Evolutionary conservation across 2,329 filamentous ascomycete species (phyloP).

Genomic region (Cyphellophora attinorum): DNA sequence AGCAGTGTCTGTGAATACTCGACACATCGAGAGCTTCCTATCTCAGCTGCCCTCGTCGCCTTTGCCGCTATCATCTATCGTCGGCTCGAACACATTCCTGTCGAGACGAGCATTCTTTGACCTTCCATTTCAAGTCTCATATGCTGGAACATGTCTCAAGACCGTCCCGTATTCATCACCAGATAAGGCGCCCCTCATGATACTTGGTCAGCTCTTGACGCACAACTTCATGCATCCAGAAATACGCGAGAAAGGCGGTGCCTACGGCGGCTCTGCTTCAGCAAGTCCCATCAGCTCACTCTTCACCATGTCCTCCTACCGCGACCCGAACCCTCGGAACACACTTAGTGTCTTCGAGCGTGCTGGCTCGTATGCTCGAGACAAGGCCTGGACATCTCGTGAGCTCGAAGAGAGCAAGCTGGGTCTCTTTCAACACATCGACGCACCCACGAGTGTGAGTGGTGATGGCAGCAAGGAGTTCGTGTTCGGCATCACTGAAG

Average conservation of each 20-base stretch:
- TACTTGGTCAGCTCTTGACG: constrained; percentile 83
- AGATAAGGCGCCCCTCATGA: constrained; percentile 69
- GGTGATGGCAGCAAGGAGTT: constrained; percentile 81
- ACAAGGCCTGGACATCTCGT: constrained; percentile 69
- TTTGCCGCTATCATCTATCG: constrained; percentile 15
- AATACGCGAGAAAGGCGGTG: constrained; percentile 94
- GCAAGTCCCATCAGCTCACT: constrained; percentile 69
- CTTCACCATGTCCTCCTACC: constrained; percentile 94
- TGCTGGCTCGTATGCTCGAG: constrained; percentile 72
- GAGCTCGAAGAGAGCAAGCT: constrained; percentile 96
- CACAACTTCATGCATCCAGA: constrained; percentile 96
- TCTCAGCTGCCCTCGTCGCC: constrained; percentile 39
- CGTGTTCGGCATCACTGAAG: constrained; percentile 71
- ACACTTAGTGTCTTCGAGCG: constrained; percentile 75
- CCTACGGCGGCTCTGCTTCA: constrained; percentile 87
- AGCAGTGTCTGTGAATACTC: constrained; percentile 60
- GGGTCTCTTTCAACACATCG: constrained; percentile 81
- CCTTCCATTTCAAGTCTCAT: constrained; percentile 94
- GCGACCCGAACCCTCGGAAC: constrained; percentile 88
- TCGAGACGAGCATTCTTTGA: constrained; percentile 74
- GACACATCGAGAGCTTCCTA: constrained; percentile 63
- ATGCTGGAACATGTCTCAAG: constrained; percentile 71
- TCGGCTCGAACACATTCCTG: constrained; percentile 26
- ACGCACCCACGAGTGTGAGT: constrained; percentile 80
- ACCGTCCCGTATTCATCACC: constrained; percentile 74